These are phyloP conservation scores for Yamadazyma epiphylla DNA, from an alignment of 1,139 yeast genomes.

Conservation along the genomic window DNA sequence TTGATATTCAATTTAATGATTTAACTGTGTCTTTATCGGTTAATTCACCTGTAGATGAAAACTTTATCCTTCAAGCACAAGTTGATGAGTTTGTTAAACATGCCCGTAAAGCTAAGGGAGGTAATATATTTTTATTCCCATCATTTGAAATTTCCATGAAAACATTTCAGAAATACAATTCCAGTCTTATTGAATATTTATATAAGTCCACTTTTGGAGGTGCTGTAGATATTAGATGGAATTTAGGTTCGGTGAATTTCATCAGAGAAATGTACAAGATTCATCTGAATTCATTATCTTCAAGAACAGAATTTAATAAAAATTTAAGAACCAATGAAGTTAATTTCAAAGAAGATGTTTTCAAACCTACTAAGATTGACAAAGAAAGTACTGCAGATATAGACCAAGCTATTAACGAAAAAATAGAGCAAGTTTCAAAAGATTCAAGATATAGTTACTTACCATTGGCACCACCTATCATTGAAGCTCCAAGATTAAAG, in stretches of 20 bases:
- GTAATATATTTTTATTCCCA: slow-evolving; percentile 77
- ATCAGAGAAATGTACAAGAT: slow-evolving; percentile 82
- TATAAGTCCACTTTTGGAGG: slow-evolving; percentile 80
- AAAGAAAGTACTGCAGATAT: slow-evolving; percentile 32
- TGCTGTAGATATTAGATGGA: slow-evolving; percentile 89
- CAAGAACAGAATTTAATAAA: slow-evolving; percentile 31
- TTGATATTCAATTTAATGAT: slow-evolving; percentile 54
- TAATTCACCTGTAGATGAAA: slow-evolving; percentile 43
- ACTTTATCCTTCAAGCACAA: slow-evolving; percentile 36
- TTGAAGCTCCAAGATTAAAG: slow-evolving; percentile 83
- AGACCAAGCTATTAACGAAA: slow-evolving; percentile 51
- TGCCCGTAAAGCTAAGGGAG: slow-evolving; percentile 68
- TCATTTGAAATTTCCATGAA: slow-evolving; percentile 72
- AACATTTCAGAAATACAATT: slow-evolving; percentile 54
- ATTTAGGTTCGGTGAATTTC: slow-evolving; percentile 85
- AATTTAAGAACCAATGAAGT: slow-evolving; percentile 7
- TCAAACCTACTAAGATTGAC: slow-evolving; percentile 13
- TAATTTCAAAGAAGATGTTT: slow-evolving; percentile 16
- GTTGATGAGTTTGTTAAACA: slow-evolving; percentile 54
- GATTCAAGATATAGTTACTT: slow-evolving; percentile 57
- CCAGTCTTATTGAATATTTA: slow-evolving; percentile 56
- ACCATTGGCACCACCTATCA: slow-evolving; percentile 71
- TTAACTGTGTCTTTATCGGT: slow-evolving; percentile 63
- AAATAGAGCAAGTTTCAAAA: slow-evolving; percentile 59
- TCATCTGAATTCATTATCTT: slow-evolving; percentile 46